Evolutionary conservation across 805 yeast species (phyloP), one percentile per base, ranked within the genome.

Genomic region (Candida incommunis): DNA sequence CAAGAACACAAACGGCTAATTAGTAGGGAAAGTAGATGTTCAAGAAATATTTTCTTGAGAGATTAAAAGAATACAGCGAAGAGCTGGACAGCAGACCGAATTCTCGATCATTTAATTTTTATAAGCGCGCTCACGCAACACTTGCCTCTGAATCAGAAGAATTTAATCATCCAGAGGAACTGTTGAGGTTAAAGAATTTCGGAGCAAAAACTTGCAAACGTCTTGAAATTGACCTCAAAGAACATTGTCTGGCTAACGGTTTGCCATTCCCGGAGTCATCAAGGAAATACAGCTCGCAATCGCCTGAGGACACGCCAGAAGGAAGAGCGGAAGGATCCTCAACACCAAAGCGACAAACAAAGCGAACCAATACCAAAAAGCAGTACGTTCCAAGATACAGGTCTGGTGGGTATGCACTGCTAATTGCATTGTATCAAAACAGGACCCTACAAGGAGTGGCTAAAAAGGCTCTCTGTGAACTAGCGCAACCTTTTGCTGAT

Each of bases 361-460:
- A 23, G 21, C 20, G n/a, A 23, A 3, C 13, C 41, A n/a, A n/a
- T 20, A n/a, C 43, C 15, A 37, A 53, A 51, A 58, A 62, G 41
- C 67, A 62, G 29, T 86, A 82, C 58, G 70, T 86, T 0, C 96
- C 96, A 0, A 70, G 68, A 42, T 75, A 76, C 48, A 64, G 88
- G 27, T 76, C 92, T 0, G 96, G 96, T 1, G 94, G 83, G 0
- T 88, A 83, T 64, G 95, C 92, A 0, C 81, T 87, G 5, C 54
- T 87, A 18, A 49, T 85, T 18, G 78, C 79, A 0, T 61, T 87
- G 2, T 63, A 68, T 43, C 66, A 74, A 41, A 46, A 56, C 24
- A 53, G 54, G 34, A 20, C 25, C 4, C 41, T 37, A 2, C 41
- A 43, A 7, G 41, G 26, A 15, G 29, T 21, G 1, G 18, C n/a